These are phyloP conservation scores for Kodamaea suecica DNA, from an alignment of 1,139 yeast species.

Conservation along the genomic window DNA sequence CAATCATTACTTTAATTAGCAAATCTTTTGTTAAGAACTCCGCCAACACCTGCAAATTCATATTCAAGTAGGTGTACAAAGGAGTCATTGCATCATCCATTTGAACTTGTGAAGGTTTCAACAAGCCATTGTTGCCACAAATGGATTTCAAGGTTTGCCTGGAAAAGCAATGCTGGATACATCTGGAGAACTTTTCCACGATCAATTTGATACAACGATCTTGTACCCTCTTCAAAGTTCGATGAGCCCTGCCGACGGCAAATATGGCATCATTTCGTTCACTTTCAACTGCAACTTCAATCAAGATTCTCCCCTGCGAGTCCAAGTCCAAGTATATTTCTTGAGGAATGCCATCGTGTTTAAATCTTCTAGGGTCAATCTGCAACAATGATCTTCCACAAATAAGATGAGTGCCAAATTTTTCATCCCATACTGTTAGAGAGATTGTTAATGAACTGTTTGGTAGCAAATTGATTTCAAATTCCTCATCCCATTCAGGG, in stretches of 20 bases:
- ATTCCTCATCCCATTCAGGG: slow-evolving; percentile 90
- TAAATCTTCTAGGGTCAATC: slow-evolving; percentile 62
- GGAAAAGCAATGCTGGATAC: slow-evolving; percentile 42
- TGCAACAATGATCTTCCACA: slow-evolving; percentile 67
- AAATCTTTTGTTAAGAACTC: slow-evolving; percentile 57
- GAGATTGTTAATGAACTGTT: slow-evolving; percentile 44
- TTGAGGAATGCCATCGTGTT: slow-evolving; percentile 66
- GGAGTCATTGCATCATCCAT: slow-evolving; percentile 72
- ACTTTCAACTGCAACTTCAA: slow-evolving; percentile 72
- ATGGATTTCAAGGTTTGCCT: slow-evolving; percentile 46
- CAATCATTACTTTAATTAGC: slow-evolving; percentile 65
- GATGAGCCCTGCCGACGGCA: slow-evolving; percentile 72
- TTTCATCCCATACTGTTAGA: slow-evolving; percentile 74
- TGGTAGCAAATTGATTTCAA: slow-evolving; percentile 55
- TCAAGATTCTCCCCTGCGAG: slow-evolving; percentile 60
- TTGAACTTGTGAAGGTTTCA: slow-evolving; percentile 48
- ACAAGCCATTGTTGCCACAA: slow-evolving; percentile 50
- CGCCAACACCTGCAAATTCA: slow-evolving; percentile 66
- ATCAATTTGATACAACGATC: slow-evolving; percentile 63
- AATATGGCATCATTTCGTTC: slow-evolving; percentile 77
- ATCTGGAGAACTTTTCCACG: slow-evolving; percentile 57
- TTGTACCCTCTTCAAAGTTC: slow-evolving; percentile 60
- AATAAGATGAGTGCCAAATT: slow-evolving; percentile 55
- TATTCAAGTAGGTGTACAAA: slow-evolving; percentile 68
- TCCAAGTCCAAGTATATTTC: slow-evolving; percentile 62